Evolutionary conservation across 2,329 filamentous ascomycete genomes (phyloP), one percentile per base, ranked within the genome.

Genomic region (Pestalotiopsis sp.): DNA sequence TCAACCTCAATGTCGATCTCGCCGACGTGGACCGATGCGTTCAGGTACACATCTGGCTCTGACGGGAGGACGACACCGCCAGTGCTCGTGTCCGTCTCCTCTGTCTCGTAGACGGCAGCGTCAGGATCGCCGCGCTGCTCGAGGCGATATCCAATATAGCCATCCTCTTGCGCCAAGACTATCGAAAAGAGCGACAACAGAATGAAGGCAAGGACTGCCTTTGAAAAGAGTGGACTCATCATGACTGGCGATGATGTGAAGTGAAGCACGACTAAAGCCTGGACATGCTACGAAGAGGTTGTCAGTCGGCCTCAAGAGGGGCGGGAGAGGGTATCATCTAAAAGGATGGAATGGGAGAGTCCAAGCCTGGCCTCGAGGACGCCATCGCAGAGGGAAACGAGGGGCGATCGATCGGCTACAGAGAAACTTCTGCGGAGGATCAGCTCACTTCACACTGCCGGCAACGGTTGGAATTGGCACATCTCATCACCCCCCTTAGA

Each of bases 11-110:
- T 84, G 75, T 83, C 81, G 78, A 91, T 90, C 74, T 87, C 84
- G 70, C 86, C 85, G 7, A 90, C 86, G 66, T 81, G 83, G 0
- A 90, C 84, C 1, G 83, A 85, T 9, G 88, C 88, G 72, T 90
- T 90, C 66, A 90, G 84, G 71, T 85, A 88, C 20, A 90, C 87
- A 72, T 90, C 88, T 2, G 88, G 88, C 60, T 84, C 81, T 1
- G 82, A 78, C 25, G 80, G 76, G 0, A 83, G 80, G 1, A 80
- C 81, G 23, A 83, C 82, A 61, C 83, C 83, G 1, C 79, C 74
- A 4, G 78, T 76, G 1, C 86, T 89, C 72, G 82, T 81, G 58
- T 80, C 83, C 0, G 87, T 90, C 71, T 87, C 85, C 77, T 89
- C 83, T 0, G 87, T 90, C 72, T 87, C 85, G 77, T 89, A 89